A percentile compares a stretch with the other conserved stretches of the same genome.
phyloP scores from a whole-genome alignment of 2,329 filamentous ascomycete species.

The Rachicladosporium sp. region DNA sequence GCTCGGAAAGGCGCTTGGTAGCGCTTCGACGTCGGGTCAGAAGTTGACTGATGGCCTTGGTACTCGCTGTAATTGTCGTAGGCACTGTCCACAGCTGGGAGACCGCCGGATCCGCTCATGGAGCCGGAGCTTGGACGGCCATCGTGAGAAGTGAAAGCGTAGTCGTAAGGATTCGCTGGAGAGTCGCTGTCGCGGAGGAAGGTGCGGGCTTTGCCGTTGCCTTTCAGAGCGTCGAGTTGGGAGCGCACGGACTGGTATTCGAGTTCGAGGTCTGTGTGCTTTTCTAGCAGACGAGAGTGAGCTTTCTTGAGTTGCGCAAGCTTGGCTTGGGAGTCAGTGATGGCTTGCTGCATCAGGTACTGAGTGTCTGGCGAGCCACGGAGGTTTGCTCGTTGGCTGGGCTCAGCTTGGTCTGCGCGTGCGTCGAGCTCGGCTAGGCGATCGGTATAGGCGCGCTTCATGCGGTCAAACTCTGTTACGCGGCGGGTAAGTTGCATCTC shows the following conservation, averaged over 20 bases:
- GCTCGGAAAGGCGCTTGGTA: slow-evolving; percentile 2
- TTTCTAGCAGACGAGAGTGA: slow-evolving; percentile 37
- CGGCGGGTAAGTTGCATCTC: slow-evolving; percentile 44
- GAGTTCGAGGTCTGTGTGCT: slow-evolving; percentile 36
- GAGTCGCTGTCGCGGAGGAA: slow-evolving; percentile 4
- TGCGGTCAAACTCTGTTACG: slow-evolving; percentile 38
- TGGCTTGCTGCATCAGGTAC: slow-evolving; percentile 36
- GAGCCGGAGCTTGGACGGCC: slow-evolving; percentile 1
- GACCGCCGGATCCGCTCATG: slow-evolving; percentile 5
- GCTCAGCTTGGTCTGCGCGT: slow-evolving; percentile 4
- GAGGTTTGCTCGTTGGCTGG: background rate
- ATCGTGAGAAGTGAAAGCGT: slow-evolving; percentile 2
- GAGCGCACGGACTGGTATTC: slow-evolving; percentile 19
- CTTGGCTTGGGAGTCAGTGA: slow-evolving; percentile 35
- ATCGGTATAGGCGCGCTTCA: slow-evolving; percentile 35
- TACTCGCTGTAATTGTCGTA: slow-evolving; percentile 15
- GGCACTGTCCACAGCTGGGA: slow-evolving; percentile 10
- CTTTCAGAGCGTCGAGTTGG: slow-evolving; percentile 14
- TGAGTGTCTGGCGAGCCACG: slow-evolving; percentile 4
- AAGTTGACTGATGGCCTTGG: slow-evolving; percentile 9
- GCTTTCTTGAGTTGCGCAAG: slow-evolving; percentile 40
- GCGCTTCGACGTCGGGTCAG: slow-evolving; percentile 11
- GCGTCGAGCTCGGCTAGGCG: slow-evolving; percentile 36
- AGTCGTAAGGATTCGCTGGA: slow-evolving; percentile 4
- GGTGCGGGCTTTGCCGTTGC: slow-evolving; percentile 1